Evolutionary conservation across 2,329 filamentous ascomycete species (phyloP).

Genomic region (Penicillium concentricum): DNA sequence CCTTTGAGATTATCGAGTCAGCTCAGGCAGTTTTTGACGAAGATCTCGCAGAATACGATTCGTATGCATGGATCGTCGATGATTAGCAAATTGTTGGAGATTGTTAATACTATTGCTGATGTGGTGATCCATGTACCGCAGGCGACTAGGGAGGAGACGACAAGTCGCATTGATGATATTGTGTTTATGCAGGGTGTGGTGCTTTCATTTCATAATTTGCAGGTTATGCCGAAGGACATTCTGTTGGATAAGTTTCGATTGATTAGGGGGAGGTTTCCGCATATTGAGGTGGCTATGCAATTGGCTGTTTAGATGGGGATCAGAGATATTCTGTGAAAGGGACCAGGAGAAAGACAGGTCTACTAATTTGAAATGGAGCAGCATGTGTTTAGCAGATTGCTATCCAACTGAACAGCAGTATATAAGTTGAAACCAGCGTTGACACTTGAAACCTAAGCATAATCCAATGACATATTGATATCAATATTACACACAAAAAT

Average conservation of each 20-base stretch:
- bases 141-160: slow-evolving; percentile 47
- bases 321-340: background rate
- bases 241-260: slow-evolving; percentile 44
- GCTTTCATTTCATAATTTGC: slow-evolving; percentile 50
- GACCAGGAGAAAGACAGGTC: background rate
- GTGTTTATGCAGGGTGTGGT: slow-evolving; percentile 53
- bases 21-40: slow-evolving; percentile 43
- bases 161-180: slow-evolving; percentile 54
- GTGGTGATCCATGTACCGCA: slow-evolving; percentile 55
- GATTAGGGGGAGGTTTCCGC: slow-evolving; percentile 23
- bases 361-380: background rate
- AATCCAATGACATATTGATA: slow-evolving; percentile 14
- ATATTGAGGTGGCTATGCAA: slow-evolving; percentile 17
- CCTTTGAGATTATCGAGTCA: slow-evolving; percentile 47
- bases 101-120: slow-evolving; percentile 60
- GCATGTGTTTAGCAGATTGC: background rate
- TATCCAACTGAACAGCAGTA: background rate
- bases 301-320: slow-evolving; percentile 20
- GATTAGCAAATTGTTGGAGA: slow-evolving; percentile 60
- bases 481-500: slow-evolving; percentile 19
- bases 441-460: background rate
- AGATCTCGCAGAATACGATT: slow-evolving; percentile 48
- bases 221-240: slow-evolving; percentile 48
- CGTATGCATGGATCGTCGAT: slow-evolving; percentile 58
- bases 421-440: background rate